Percentiles rank a stretch among this genome's conserved stretches.
Conservation (phyloP, 2,329 filamentous ascomycete genomes). For the Talaromyces funiculosus region DNA sequence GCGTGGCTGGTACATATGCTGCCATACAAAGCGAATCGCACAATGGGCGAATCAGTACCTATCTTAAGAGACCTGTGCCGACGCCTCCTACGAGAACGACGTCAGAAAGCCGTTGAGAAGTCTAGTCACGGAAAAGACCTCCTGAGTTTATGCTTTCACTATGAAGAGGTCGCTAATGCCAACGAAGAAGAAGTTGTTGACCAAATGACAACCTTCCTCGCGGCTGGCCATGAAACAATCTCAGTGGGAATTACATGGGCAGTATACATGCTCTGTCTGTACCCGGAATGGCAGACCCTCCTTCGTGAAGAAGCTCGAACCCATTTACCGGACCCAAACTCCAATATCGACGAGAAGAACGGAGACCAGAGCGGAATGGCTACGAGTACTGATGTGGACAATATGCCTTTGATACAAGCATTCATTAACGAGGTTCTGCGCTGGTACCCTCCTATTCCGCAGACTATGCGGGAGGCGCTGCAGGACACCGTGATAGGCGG, state of each 20-base stretch:
- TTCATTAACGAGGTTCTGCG: slow-evolving; percentile 13
- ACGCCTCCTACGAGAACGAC: background rate
- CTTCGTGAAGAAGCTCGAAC: slow-evolving; percentile 24
- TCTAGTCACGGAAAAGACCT: background rate
- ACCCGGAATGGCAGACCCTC: slow-evolving; percentile 23
- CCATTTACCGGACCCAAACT: slow-evolving; percentile 17
- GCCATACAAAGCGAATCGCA: background rate
- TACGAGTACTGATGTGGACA: slow-evolving; percentile 4
- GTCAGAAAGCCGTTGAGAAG: background rate
- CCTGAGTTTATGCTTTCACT: slow-evolving; percentile 2
- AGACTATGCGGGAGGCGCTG: background rate
- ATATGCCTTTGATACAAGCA: slow-evolving; percentile 6
- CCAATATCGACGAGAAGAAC: slow-evolving; percentile 35
- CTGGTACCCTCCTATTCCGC: slow-evolving; percentile 7
- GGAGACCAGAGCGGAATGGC: background rate
- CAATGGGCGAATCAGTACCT: background rate
- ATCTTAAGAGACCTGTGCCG: background rate
- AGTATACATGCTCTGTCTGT: slow-evolving; percentile 22
- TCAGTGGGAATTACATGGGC: slow-evolving; percentile 26
- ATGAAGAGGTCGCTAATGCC: background rate
- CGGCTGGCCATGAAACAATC: slow-evolving; percentile 24
- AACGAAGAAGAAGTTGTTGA: slow-evolving; percentile 1
- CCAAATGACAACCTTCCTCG: slow-evolving; percentile 5
- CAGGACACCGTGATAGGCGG: background rate
- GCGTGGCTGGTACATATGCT: background rate